Evolutionary conservation across 2,329 filamentous ascomycete species (phyloP).

Genomic region (Neurospora sp.): DNA sequence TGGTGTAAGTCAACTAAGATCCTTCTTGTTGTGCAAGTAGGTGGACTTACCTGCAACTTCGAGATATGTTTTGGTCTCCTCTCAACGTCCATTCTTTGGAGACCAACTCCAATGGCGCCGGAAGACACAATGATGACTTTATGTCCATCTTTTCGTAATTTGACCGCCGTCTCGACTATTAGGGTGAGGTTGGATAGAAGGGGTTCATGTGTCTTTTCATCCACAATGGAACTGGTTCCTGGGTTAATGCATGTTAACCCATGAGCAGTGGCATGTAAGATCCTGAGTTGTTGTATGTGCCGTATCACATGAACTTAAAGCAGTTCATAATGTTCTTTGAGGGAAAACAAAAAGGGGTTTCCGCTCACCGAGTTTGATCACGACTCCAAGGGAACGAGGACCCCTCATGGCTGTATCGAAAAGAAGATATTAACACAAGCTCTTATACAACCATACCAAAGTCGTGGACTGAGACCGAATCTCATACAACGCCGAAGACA

Average conservation of each 20-base stretch:
- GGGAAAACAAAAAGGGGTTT: neutral
- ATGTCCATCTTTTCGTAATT: conserved; percentile 81
- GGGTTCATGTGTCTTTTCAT: conserved; percentile 90
- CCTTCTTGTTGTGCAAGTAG: neutral
- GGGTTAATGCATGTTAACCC: conserved; percentile 3
- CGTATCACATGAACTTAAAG: neutral
- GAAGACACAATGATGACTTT: conserved; percentile 94
- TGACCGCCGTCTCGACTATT: conserved; percentile 89
- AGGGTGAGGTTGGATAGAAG: conserved; percentile 81
- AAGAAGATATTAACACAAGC: neutral
- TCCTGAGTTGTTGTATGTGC: neutral
- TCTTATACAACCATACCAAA: too few species aligned
- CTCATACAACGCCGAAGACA: neutral
- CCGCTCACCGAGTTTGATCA: conserved; percentile 74
- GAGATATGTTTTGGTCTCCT: conserved; percentile 84
- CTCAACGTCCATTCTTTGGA: conserved; percentile 80
- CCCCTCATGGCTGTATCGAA: conserved; percentile 50
- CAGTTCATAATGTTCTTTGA: neutral
- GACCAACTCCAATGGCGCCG: conserved; percentile 87
- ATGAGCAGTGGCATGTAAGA: neutral
- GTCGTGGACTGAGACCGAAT: neutral
- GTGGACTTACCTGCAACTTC: conserved; percentile 58
- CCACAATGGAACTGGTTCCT: conserved; percentile 99
- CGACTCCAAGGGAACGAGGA: conserved; percentile 58
- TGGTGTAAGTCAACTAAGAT: conserved; percentile 1